phyloP scores from a whole-genome alignment of 2,329 filamentous ascomycete genomes.

The Aspergillus costaricaensis region DNA sequence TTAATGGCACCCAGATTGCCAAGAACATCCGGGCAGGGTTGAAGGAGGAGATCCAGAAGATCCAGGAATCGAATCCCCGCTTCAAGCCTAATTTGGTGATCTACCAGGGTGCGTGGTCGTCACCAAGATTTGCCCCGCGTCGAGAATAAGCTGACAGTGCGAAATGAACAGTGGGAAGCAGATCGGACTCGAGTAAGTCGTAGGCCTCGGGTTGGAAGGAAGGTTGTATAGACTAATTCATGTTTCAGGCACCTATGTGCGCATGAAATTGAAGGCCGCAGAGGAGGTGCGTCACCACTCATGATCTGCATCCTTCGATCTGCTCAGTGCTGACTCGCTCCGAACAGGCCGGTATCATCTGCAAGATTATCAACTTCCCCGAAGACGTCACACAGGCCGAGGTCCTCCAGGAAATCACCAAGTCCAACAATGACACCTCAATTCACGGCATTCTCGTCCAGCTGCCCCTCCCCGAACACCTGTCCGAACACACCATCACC shows the following conservation, averaged over 20 bases:
- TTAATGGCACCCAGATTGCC: slow-evolving; percentile 94
- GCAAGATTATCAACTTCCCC: slow-evolving; percentile 80
- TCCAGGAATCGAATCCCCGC: slow-evolving; percentile 78
- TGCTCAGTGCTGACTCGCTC: slow-evolving; percentile 12
- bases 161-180: slow-evolving; percentile 71
- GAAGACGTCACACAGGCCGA: slow-evolving; percentile 81
- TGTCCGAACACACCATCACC: slow-evolving; percentile 87
- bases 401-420: slow-evolving; percentile 76
- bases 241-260: slow-evolving; percentile 83
- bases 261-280: slow-evolving; percentile 98
- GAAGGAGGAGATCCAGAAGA: slow-evolving; percentile 75
- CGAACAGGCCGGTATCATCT: slow-evolving; percentile 80
- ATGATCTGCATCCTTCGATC: not conserved
- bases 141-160: slow-evolving; percentile 9
- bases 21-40: slow-evolving; percentile 85
- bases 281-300: slow-evolving; percentile 67
- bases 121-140: not conserved
- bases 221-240: slow-evolving; percentile 25
- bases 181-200: slow-evolving; percentile 82
- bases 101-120: slow-evolving; percentile 71
- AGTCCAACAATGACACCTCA: slow-evolving; percentile 80
- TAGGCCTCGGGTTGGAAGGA: slow-evolving; percentile 10
- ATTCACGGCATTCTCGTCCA: slow-evolving; percentile 95
- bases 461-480: slow-evolving; percentile 81
- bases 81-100: slow-evolving; percentile 92